These are phyloP conservation scores for Phytophthora ramorum DNA, from an alignment of 352 stramenopile genomes.

Conservation along the genomic window DNA sequence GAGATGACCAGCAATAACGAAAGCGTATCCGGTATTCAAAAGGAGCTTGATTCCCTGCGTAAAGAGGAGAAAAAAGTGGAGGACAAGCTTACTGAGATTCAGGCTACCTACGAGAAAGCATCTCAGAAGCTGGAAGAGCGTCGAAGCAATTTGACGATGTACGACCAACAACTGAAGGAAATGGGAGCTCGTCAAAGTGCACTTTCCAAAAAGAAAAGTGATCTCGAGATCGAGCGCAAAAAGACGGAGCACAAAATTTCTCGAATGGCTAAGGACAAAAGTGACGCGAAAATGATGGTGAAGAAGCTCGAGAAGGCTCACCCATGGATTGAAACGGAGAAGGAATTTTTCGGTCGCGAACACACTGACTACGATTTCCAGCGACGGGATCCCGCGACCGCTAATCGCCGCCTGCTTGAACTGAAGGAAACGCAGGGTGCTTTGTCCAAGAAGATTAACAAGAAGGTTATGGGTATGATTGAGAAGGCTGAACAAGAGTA, in stretches of 20 bases:
- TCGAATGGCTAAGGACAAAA: slow-evolving; percentile 94
- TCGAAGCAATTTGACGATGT: slow-evolving; percentile 78
- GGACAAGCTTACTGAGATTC: slow-evolving; percentile 67
- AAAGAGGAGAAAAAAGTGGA: slow-evolving; percentile 79
- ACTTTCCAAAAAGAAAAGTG: slow-evolving; percentile 86
- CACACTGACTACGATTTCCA: slow-evolving; percentile 99
- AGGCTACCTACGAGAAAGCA: slow-evolving; percentile 67
- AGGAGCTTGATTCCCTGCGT: slow-evolving; percentile 63
- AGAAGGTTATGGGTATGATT: slow-evolving; percentile 99
- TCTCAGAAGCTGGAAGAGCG: slow-evolving; percentile 74
- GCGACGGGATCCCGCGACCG: slow-evolving; percentile 83
- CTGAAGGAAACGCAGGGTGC: slow-evolving; percentile 94
- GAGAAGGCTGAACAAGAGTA: slow-evolving; percentile 99
- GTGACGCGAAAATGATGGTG: slow-evolving; percentile 90
- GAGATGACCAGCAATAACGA: slow-evolving; percentile 71
- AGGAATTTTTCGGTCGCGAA: slow-evolving; percentile 96
- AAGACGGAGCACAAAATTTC: slow-evolving; percentile 94
- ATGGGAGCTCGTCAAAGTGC: slow-evolving; percentile 83
- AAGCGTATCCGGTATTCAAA: slow-evolving; percentile 55
- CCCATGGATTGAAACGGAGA: slow-evolving; percentile 97
- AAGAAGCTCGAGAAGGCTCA: slow-evolving; percentile 94
- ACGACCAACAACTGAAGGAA: slow-evolving; percentile 93
- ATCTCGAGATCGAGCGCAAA: slow-evolving; percentile 94
- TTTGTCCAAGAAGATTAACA: slow-evolving; percentile 99
- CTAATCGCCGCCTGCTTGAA: slow-evolving; percentile 88